Base-by-base conservation (phyloP, 768 basidiomycete species). In the Pleurotus citrinopileatus region DNA sequence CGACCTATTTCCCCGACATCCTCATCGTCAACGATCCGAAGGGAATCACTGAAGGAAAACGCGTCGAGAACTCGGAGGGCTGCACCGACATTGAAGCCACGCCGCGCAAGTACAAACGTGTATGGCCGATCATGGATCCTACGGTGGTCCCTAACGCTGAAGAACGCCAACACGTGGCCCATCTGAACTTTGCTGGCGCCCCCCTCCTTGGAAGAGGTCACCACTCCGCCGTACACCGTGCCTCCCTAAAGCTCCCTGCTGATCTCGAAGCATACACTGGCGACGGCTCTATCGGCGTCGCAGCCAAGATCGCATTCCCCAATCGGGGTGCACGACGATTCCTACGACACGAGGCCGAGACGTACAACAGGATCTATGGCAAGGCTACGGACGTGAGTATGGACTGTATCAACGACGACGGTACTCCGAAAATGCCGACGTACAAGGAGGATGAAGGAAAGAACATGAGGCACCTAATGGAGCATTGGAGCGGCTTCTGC, bases 201-300 rank as follows among this genome's bases (percentile, higher is more conserved):
- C 56, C 57, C 36, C 51, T 59, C 26, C 43, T 64, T 15, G 65
- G 65, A 6, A 42, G 53, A 12, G 65, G 65, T 6, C 55, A 60
- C 42, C 65, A 66, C 44, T 61, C 65, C 3, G 57, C 61, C 29
- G 79, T 80, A 2, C 70, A 73, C 55, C 67, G 67, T 22, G 71
- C 67, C 1, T 62, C 71, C 9, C 67, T 78, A 57, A 67, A 67
- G 3, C 61, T 79, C 1, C 75, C 79, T 7, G 63, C 61, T 1
- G 61, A 68, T n/a, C 38, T 71, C 6, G 60, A 63, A 7, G 27
- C 40, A 15, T 23, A 52, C 42, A 63, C 68, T 32, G 60, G 32
- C 13, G 64, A 64, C 10, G 56, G 61, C n/a, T 64, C 42, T 37
- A 64, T 70, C n/a, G 43, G 59, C 1, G 71, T 75, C 19, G 67